Base-by-base conservation (phyloP, 2,329 filamentous ascomycete species). In the Aspergillus latus region DNA sequence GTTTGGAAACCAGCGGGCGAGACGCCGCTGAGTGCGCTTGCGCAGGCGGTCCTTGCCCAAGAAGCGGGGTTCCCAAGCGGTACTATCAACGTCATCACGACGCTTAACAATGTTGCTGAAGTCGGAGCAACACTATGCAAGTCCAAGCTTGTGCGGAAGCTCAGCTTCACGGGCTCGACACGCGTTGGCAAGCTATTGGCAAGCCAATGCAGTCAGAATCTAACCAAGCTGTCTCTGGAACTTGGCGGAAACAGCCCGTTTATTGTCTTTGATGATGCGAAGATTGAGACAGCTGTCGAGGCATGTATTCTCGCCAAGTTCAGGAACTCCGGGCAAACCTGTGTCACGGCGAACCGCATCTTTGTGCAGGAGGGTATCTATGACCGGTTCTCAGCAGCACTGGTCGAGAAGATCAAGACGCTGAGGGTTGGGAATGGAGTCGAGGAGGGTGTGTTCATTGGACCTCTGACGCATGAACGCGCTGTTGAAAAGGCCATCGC, bases 211-310 rank as follows among this genome's bases (percentile, higher is more conserved):
- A 71, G 80, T 0, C 78, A 82, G 54, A 81, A 79, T 4, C 65
- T 85, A 54, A 86, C 85, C 74, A 85, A 85, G 61, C 78, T 82
- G 9, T 85, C 82, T 0, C 73, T 85, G 13, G 83, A 85, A 64
- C 75, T 85, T 6, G 83, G 83, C 57, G 83, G 83, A 37, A 85
- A 85, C 66, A 84, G 82, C 53, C 83, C 83, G 0, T 83, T 84
- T 63, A 70, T 85, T 29, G 78, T 86, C 45, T 85, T 85, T 59
- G 80, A 84, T 60, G 83, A 86, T 67, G 82, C 82, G 13, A 78
- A 83, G 62, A 71, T 85, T 21, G 79, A 84, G 2, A 60, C 56
- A 1, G 67, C 67, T 1, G 59, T 69, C 2, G 44, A 44, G 11
- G 52, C 59, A 4, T 21, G 48, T 10, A 45, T 56, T 13, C 13